Percentiles rank a stretch among this genome's conserved stretches.
These are phyloP conservation scores for Coprinellus aureogranulatus DNA, from an alignment of 768 basidiomycete genomes.

Conservation along the genomic window DNA sequence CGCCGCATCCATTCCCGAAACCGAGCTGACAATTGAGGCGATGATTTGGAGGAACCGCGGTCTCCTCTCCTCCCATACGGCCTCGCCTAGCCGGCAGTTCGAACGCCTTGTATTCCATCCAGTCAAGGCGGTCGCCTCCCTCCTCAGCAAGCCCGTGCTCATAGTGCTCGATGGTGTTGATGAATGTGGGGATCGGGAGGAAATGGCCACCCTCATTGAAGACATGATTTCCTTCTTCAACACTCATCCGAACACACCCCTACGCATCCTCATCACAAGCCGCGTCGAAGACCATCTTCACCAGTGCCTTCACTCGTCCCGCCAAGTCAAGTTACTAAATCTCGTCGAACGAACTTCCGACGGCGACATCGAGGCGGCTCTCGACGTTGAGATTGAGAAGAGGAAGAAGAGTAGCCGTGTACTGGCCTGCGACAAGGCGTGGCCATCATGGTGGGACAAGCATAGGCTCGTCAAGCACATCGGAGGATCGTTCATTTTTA, in stretches of 20 bases:
- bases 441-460: neutral
- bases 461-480: neutral
- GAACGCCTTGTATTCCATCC: neutral
- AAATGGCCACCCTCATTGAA: neutral
- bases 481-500: neutral
- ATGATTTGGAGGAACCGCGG: neutral
- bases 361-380: neutral
- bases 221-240: neutral
- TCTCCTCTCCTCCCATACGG: neutral
- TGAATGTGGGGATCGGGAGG: neutral
- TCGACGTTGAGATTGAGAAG: neutral
- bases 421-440: neutral
- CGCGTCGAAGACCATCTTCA: neutral
- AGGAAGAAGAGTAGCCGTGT: neutral
- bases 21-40: neutral
- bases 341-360: neutral
- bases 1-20: neutral
- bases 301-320: neutral
- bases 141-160: neutral
- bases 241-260: neutral
- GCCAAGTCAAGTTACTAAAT: neutral
- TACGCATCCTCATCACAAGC: neutral
- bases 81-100: neutral
- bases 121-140: neutral
- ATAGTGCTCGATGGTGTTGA: too few species aligned